A percentile compares a stretch with the other conserved stretches of the same genome.
These are phyloP conservation scores for Stagonosporopsis cucurbitacearum DNA, from an alignment of 2,329 filamentous ascomycete species.

Conservation along the genomic window DNA sequence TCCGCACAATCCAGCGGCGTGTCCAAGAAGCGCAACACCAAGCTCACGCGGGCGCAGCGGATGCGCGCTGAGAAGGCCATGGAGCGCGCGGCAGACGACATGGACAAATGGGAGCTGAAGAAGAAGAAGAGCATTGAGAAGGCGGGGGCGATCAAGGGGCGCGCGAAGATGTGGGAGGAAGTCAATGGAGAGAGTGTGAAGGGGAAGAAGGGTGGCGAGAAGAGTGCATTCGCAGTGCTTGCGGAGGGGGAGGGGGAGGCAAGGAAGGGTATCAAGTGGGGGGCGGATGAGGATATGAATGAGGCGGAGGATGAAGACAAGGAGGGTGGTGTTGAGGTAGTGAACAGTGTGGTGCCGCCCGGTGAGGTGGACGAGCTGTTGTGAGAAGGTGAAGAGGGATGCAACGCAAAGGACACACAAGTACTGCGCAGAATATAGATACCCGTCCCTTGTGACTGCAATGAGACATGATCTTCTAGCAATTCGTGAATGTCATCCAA, in stretches of 20 bases:
- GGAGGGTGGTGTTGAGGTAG: constrained; percentile 22
- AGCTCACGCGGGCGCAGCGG: constrained; percentile 59
- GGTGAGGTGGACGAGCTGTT: constrained; percentile 38
- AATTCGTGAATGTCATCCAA: not conserved
- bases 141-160: constrained; percentile 56
- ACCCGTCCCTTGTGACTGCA: constrained; percentile 18
- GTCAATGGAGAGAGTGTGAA: constrained; percentile 39
- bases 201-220: constrained; percentile 19
- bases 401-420: not conserved
- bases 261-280: not conserved
- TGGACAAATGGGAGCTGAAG: constrained; percentile 64
- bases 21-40: constrained; percentile 65
- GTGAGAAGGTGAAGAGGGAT: constrained; percentile 13
- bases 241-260: constrained; percentile 20
- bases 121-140: constrained; percentile 59
- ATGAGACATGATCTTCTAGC: constrained; percentile 11
- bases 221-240: constrained; percentile 25
- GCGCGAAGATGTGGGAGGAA: constrained; percentile 53
- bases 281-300: constrained; percentile 10
- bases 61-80: constrained; percentile 55
- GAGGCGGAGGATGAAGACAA: constrained; percentile 35
- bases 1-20: constrained; percentile 74
- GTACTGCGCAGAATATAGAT: constrained; percentile 9
- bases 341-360: not conserved
- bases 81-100: constrained; percentile 61